Evolutionary conservation across 2,329 filamentous ascomycete species (phyloP), one percentile per base, ranked within the genome.

Genomic region (Cordyceps militaris): DNA sequence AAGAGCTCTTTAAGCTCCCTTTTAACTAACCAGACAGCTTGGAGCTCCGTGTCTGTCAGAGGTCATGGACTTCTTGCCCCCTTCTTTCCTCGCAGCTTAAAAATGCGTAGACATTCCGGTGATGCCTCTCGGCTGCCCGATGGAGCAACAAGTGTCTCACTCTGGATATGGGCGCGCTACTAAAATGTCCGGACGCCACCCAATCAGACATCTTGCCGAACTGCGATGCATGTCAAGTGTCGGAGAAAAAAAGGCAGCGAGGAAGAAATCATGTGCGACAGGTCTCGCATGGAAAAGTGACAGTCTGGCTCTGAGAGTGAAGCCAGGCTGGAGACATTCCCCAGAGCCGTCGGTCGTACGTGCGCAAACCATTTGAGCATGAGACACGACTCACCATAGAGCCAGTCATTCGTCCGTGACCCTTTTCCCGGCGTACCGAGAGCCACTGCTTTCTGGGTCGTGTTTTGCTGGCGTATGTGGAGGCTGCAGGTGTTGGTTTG

Each of bases 41-140:
- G 50, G 24, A 28, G 36, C 50, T 52, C n/a, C 16, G 26, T 24
- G 21, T 24, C 36, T 30, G 6, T 2, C 49, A 36, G 3, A 38
- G n/a, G 54, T 32, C 54, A 43, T 56, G 23, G 44, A 43, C 54
- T 32, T 32, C 21, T 36, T 34, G 14, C 26, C 26, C n/a, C 38
- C n/a, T 8, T 13, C n/a, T 24, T 24, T 28, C 51, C 24, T 46
- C 40, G 13, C 16, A 36, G 51, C 51, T 42, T 32, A 24, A 56
- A 49, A 42, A 56, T 56, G 44, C 21, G 26, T 43, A 49, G 54
- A 14, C 54, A 56, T 56, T 56, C 54, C 54, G 19, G 34, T 56
- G 54, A 36, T 49, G 34, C 32, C 26, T 49, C 54, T 28, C 43
- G 28, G 26, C 26, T 49, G 23, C 44, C 54, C 44, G 19, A 56